Conservation (phyloP, 805 yeast genomes). For the Schizosaccharomyces octosporus region DNA sequence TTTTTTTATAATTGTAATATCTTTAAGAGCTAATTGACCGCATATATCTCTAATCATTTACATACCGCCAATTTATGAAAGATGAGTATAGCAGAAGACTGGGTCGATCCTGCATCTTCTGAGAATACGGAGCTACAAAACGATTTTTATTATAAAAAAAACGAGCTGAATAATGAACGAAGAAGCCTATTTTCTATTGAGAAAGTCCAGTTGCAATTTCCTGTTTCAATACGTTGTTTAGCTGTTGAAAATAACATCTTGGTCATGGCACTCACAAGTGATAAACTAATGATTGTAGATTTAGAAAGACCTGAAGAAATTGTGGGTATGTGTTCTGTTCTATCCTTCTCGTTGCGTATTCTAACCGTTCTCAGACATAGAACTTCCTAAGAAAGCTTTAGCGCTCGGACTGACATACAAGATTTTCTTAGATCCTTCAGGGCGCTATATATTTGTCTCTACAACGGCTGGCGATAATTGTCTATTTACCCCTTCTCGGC, state of each 20-base stretch:
- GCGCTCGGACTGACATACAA: constrained; percentile 13
- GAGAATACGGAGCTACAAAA: not conserved
- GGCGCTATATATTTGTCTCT: constrained; percentile 27
- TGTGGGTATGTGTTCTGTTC: constrained; percentile 16
- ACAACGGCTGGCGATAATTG: constrained; percentile 25
- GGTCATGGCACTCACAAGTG: constrained; percentile 27
- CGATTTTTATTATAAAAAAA: not conserved
- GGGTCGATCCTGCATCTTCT: not conserved
- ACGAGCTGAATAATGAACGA: not conserved
- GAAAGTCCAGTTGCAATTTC: constrained; percentile 28
- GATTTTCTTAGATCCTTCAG: constrained; percentile 27
- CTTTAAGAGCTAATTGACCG: not conserved
- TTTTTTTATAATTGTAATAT: no score
- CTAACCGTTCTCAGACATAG: constrained; percentile 9
- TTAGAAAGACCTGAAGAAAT: constrained; percentile 40
- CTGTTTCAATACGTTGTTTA: constrained; percentile 23
- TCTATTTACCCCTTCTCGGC: constrained; percentile 19
- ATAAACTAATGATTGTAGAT: constrained; percentile 37
- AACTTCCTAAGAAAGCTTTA: constrained; percentile 10
- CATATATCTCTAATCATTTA: not conserved
- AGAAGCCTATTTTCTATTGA: constrained; percentile 13
- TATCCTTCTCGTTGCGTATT: constrained; percentile 7
- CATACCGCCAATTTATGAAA: not conserved
- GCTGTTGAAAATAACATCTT: constrained; percentile 32
- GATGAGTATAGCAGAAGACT: not conserved